These are phyloP conservation scores for Jatropha multifida DNA, from an alignment of 441 rosid genomes.

Conservation along the genomic window DNA sequence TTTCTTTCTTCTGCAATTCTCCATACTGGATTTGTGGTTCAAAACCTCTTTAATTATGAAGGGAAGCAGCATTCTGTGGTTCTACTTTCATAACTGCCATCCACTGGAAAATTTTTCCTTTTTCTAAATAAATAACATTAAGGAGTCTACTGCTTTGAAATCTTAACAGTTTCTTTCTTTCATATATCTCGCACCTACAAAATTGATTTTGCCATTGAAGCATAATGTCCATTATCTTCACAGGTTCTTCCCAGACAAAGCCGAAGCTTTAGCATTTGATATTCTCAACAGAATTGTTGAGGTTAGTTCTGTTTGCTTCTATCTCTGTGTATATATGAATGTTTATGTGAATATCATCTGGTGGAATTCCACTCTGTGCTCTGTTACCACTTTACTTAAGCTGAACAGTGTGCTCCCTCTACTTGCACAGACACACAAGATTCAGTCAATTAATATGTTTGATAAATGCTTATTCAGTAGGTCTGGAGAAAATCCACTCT, in stretches of 20 bases:
- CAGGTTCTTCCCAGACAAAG: conserved; percentile 90
- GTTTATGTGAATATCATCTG: not conserved
- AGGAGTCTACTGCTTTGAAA: not conserved
- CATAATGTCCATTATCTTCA: conserved; percentile 26
- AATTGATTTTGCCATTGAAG: conserved; percentile 20
- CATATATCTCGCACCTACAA: not conserved
- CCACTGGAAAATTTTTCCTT: not conserved
- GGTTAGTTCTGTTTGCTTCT: conserved; percentile 34
- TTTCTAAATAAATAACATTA: not conserved
- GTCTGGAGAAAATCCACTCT: not conserved
- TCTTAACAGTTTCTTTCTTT: not conserved
- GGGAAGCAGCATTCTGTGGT: not conserved
- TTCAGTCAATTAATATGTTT: not conserved
- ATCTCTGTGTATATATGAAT: not conserved
- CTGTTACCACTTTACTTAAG: not conserved
- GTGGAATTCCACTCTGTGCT: not conserved
- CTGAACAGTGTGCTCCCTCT: not conserved
- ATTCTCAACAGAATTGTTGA: conserved; percentile 59
- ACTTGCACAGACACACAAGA: not conserved
- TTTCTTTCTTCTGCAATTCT: not conserved
- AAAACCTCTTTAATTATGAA: not conserved
- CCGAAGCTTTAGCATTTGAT: conserved; percentile 57
- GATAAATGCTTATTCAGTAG: not conserved
- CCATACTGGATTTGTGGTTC: not conserved
- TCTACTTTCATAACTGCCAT: not conserved